phyloP scores from a whole-genome alignment of 495 filamentous ascomycete species.

The Aspergillus diversus region DNA sequence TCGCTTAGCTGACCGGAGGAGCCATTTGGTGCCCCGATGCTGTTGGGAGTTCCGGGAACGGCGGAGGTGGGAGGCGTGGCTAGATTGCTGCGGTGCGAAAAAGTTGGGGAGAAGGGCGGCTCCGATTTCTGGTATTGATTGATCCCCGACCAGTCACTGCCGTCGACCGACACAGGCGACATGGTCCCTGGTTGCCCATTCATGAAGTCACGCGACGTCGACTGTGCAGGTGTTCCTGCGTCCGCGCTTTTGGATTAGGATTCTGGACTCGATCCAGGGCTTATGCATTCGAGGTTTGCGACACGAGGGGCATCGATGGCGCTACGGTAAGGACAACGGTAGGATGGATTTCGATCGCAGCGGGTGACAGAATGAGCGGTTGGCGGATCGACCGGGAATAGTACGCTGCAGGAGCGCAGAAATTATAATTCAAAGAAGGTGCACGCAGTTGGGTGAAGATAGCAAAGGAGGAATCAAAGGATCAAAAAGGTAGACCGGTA shows the following conservation, averaged over 20 bases:
- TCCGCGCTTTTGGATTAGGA: neutral
- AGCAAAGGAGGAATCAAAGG: slow-evolving; percentile 12
- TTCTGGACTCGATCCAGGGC: slow-evolving; percentile 4
- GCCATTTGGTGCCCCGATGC: slow-evolving; percentile 43
- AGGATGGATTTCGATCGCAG: slow-evolving; percentile 19
- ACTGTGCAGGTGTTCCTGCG: slow-evolving; percentile 4
- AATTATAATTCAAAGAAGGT: slow-evolving; percentile 13
- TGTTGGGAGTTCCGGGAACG: slow-evolving; percentile 62
- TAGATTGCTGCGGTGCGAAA: slow-evolving; percentile 62
- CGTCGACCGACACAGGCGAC: slow-evolving; percentile 80
- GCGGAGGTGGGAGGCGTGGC: slow-evolving; percentile 73
- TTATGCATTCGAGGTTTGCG: slow-evolving; percentile 27
- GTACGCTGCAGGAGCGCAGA: neutral
- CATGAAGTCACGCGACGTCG: slow-evolving; percentile 44
- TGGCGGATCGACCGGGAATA: neutral
- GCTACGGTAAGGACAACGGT: slow-evolving; percentile 9
- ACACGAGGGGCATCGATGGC: slow-evolving; percentile 19
- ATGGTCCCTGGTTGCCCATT: slow-evolving; percentile 68
- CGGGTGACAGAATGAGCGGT: slow-evolving; percentile 10
- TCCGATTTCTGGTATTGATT: slow-evolving; percentile 70
- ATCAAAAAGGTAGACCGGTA: slow-evolving; percentile 17
- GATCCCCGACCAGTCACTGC: slow-evolving; percentile 87
- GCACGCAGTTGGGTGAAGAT: slow-evolving; percentile 2
- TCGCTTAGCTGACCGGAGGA: slow-evolving; percentile 38
- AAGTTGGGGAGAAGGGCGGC: slow-evolving; percentile 56